Evolutionary conservation across 208 protist species (phyloP), one percentile per base, ranked within the genome.

Genomic region (Naegleria gruberi): DNA sequence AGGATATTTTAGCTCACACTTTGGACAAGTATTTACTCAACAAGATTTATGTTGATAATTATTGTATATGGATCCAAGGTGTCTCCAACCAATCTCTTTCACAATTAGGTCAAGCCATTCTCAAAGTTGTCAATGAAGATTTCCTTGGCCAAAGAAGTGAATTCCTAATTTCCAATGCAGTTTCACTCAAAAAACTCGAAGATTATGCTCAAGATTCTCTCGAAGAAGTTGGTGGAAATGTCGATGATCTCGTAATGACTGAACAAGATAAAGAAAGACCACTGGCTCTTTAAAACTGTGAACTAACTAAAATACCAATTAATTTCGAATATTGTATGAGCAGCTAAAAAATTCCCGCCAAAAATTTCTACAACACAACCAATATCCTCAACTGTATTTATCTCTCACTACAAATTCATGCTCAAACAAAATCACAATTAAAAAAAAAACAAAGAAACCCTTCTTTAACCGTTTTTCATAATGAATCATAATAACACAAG

Each of bases 21-120:
- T 46, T 47, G 23, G 90, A 57, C 15, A 34, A 74, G 15, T 85
- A 89, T 89, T 26, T 85, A 10, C 30, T 91, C 3, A 46, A 41
- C 15, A 91, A 84, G n/a, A 40, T 91, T 4, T 91, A 73, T 89
- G 46, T 91, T 43, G 87, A 85, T 89, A 77, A 91, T 74, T 91
- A 91, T 87, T 34, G 30, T 41, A 44, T 89, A 30, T 91, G 90
- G 90, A 82, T 91, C 17, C 90, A 91, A 55, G n/a, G 43, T 40
- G n/a, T 77, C 8, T 77, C 26, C 30, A 77, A 77, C 34, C 3
- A 19, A 77, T 37, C 30, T 30, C 30, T 77, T 8, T 0, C 26
- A 8, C 0, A 37, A 37, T n/a, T 77, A 37, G 65, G 26, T 37
- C 17, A 77, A 37, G 7, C 65, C 12, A 5, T 77, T 30, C 0